Conservation (phyloP, 2,329 filamentous ascomycete species). For the Hypoxylon sp. region DNA sequence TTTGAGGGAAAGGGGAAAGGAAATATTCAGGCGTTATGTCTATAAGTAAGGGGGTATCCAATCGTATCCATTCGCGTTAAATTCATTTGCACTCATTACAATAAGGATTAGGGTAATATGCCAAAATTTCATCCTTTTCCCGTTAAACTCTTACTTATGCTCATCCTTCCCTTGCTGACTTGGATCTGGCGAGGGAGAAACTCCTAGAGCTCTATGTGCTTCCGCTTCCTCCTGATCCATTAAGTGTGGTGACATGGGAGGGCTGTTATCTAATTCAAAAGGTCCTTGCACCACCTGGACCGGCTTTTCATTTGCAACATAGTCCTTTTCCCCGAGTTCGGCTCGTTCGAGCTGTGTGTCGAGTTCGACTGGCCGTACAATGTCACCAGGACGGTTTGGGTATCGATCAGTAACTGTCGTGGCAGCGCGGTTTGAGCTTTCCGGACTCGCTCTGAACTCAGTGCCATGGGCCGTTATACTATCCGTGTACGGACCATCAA, state of each 20-base stretch:
- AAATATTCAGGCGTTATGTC: conserved; percentile 24
- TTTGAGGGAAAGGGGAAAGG: conserved; percentile 7
- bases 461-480: conserved; percentile 25
- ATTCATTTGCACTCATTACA: conserved; percentile 28
- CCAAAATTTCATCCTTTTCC: conserved; percentile 18
- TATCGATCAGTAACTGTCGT: conserved; percentile 8
- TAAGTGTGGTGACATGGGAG: conserved; percentile 35
- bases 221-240: conserved; percentile 30
- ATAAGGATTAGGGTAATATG: conserved; percentile 33
- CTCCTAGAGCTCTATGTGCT: conserved; percentile 2
- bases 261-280: conserved; percentile 57
- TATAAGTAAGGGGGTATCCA: conserved; percentile 6
- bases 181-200: conserved; percentile 10
- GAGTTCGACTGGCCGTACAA: conserved; percentile 57
- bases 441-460: conserved; percentile 45
- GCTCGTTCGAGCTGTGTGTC: conserved; percentile 48
- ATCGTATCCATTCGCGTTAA: conserved; percentile 22
- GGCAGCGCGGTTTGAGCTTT: conserved; percentile 45
- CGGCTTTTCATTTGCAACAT: not conserved
- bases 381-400: conserved; percentile 29
- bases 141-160: conserved; percentile 8
- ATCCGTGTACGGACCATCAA: conserved; percentile 57
- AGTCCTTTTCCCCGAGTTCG: not conserved
- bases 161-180: conserved; percentile 9
- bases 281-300: conserved; percentile 25